Evolutionary conservation across 1,284 basidiomycete species (phyloP).

Genomic region (Fomitopsis schrenkii): DNA sequence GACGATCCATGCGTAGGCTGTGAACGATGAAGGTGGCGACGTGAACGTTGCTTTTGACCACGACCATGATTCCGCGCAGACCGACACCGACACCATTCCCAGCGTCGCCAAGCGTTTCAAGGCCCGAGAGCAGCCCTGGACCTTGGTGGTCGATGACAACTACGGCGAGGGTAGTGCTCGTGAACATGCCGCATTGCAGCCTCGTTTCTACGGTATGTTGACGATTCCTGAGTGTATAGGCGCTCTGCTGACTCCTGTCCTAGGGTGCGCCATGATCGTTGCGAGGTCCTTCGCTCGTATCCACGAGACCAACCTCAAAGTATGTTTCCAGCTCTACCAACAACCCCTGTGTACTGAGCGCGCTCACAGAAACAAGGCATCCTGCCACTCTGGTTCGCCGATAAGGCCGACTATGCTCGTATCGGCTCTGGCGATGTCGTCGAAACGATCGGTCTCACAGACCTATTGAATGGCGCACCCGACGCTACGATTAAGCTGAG

Average conservation of each 20-base stretch:
- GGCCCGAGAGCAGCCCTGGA: constrained; percentile 83
- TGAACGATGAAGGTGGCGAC: constrained; percentile 89
- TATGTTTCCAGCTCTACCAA: constrained; percentile 25
- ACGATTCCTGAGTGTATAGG: not conserved
- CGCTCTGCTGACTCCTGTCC: not conserved
- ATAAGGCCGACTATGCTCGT: constrained; percentile 79
- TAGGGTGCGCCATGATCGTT: constrained; percentile 80
- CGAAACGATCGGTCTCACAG: constrained; percentile 51
- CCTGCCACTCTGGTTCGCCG: constrained; percentile 86
- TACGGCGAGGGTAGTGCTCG: constrained; percentile 98
- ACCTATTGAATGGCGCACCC: constrained; percentile 52
- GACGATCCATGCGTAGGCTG: constrained; percentile 45
- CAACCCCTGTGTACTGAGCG: not conserved
- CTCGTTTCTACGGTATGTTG: constrained; percentile 83
- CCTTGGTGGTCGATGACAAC: constrained; percentile 93
- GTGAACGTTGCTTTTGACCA: constrained; percentile 88
- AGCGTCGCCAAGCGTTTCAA: constrained; percentile 87
- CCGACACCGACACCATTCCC: constrained; percentile 79
- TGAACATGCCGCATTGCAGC: constrained; percentile 97
- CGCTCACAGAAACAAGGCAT: constrained; percentile 85
- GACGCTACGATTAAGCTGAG: constrained; percentile 56
- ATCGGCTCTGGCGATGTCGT: constrained; percentile 79
- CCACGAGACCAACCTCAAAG: constrained; percentile 97
- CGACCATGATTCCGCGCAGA: constrained; percentile 41
- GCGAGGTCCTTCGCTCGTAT: constrained; percentile 97